Percentiles rank a stretch among this genome's conserved stretches.
Evolutionary conservation across 2,329 filamentous ascomycete genomes (phyloP).

Genomic region (Triangularia verruculosa): DNA sequence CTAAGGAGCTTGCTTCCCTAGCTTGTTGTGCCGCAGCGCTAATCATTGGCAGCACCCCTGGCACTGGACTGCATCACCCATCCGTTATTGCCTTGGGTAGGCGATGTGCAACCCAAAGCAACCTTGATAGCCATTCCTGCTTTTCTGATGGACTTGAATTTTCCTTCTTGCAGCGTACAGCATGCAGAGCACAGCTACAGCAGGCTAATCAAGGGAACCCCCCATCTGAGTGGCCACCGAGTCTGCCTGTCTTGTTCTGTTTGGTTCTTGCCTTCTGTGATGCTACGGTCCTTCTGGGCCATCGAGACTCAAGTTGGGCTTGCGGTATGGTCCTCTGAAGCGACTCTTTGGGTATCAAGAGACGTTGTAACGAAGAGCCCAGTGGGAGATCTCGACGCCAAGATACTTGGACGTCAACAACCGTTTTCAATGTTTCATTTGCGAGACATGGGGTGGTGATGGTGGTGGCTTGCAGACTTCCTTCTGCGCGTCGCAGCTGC

Average conservation of each 20-base stretch:
- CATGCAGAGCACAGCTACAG: not conserved
- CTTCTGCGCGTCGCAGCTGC: slow-evolving; percentile 8
- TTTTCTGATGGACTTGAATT: not conserved
- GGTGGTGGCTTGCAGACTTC: not conserved
- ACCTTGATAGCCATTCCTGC: not conserved
- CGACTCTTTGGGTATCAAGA: not conserved
- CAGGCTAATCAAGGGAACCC: slow-evolving; percentile 6
- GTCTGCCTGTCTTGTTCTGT: not conserved
- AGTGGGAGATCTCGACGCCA: not conserved
- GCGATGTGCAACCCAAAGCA: not conserved
- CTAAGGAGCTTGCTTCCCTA: not conserved
- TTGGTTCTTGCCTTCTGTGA: not conserved
- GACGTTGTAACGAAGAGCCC: not conserved
- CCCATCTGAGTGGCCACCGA: too few relatives aligned
- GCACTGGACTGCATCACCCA: too few relatives aligned
- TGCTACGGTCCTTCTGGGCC: not conserved
- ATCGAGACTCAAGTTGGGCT: not conserved
- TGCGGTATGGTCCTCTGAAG: not conserved
- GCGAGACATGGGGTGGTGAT: slow-evolving; percentile 11
- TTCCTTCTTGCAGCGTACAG: slow-evolving; percentile 12
- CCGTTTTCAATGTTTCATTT: not conserved
- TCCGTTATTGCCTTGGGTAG: not conserved
- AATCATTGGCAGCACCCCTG: not conserved
- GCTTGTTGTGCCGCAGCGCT: not conserved
- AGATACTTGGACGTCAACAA: not conserved